A percentile compares a stretch with the other conserved stretches of the same genome.
These are phyloP conservation scores for Erythrophleum ivorense DNA, from an alignment of 331 rosid genomes.

Conservation along the genomic window DNA sequence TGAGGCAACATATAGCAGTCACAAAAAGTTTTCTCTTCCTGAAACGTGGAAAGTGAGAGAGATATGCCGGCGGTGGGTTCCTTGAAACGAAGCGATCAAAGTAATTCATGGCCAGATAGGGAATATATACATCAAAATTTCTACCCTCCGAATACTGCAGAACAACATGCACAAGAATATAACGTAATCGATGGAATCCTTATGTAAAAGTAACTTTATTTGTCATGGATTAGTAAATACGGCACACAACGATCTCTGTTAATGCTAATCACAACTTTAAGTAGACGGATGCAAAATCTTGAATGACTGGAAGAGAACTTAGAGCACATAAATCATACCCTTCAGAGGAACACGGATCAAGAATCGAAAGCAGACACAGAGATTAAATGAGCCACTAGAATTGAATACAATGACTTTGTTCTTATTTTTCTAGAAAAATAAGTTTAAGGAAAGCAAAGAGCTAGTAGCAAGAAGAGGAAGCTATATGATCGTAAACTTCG, in stretches of 20 bases:
- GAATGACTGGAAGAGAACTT: too few species aligned
- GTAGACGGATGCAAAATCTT: too few species aligned
- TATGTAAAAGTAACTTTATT: not conserved
- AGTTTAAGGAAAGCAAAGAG: not conserved
- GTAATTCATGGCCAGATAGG: not conserved
- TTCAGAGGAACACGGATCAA: not conserved
- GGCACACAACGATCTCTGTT: not conserved
- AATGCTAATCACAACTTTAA: not conserved
- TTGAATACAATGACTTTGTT: not conserved
- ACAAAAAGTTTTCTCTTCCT: rapidly evolving
- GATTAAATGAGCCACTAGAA: not conserved
- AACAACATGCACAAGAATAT: not conserved
- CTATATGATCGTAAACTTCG: not conserved
- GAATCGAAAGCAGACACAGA: not conserved
- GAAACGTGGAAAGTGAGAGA: too few species aligned
- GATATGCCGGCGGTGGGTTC: not conserved
- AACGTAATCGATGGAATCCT: not conserved
- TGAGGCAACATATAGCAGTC: not conserved
- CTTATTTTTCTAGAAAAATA: not conserved
- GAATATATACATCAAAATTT: not conserved
- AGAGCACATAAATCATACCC: not conserved
- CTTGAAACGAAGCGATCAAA: not conserved
- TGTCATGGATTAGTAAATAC: too few species aligned
- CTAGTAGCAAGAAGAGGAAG: not conserved
- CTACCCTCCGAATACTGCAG: not conserved